These are phyloP conservation scores for Phaffia rhodozyma DNA, from an alignment of 1,284 basidiomycete species.

Conservation along the genomic window DNA sequence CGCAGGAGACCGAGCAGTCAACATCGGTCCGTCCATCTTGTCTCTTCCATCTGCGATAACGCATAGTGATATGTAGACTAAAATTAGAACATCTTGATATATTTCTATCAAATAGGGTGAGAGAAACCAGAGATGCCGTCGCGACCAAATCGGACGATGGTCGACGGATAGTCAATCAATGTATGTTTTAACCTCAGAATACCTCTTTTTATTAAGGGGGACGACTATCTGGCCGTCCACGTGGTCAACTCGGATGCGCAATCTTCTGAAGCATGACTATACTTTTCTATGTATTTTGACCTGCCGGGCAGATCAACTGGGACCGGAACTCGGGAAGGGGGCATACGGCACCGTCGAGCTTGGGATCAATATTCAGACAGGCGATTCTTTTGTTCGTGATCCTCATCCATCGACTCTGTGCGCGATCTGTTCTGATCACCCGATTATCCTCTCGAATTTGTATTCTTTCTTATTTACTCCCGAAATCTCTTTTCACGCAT, in stretches of 20 bases:
- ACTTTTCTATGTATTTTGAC: not conserved
- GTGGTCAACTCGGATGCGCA: not conserved
- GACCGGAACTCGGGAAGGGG: conserved; percentile 33
- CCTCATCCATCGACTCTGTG: not conserved
- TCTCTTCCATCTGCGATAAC: not conserved
- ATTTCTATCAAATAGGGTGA: not conserved
- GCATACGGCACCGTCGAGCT: conserved; percentile 35
- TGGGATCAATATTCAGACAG: conserved; percentile 33
- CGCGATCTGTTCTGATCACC: not conserved
- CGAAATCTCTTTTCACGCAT: not conserved
- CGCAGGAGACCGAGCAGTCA: conserved; percentile 8
- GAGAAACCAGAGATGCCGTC: conserved; percentile 14
- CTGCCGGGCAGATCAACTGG: conserved; percentile 21
- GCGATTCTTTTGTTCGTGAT: conserved; percentile 31
- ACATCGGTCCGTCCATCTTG: conserved; percentile 2
- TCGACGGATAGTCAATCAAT: conserved; percentile 14
- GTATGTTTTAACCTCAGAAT: not conserved
- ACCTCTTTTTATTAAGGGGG: not conserved
- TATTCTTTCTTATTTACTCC: not conserved
- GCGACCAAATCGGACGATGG: conserved; percentile 3
- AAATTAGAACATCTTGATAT: not conserved
- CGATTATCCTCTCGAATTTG: not conserved
- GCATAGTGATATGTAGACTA: not conserved
- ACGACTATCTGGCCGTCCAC: not conserved
- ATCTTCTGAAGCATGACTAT: not conserved